These are phyloP conservation scores for Senecio squalidus DNA, from an alignment of 140 eudicot species.

Conservation along the genomic window DNA sequence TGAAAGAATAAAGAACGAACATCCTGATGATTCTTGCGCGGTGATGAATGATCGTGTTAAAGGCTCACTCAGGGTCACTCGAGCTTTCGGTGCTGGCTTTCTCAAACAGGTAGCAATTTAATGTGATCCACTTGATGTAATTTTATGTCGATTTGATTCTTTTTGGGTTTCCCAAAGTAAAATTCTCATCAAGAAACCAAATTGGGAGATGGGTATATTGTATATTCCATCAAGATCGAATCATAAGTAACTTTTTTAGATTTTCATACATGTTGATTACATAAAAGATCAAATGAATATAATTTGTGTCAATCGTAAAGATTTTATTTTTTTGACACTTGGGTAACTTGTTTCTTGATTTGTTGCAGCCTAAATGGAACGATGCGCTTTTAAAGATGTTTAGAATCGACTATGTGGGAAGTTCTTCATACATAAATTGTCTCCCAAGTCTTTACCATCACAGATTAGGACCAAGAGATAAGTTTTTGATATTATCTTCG, in stretches of 20 bases:
- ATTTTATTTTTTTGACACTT: background rate
- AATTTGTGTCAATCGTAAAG: too few relatives aligned
- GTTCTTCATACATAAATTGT: constrained; percentile 77
- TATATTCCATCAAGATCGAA: constrained; percentile 14
- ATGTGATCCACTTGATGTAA: constrained; percentile 6
- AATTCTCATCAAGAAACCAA: constrained; percentile 26
- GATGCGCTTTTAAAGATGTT: constrained; percentile 93
- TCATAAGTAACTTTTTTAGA: constrained; percentile 14
- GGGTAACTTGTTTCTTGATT: constrained; percentile 4
- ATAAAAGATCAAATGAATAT: too few relatives aligned
- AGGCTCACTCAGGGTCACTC: constrained; percentile 92
- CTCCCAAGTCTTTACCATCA: constrained; percentile 79
- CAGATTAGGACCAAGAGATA: constrained; percentile 77
- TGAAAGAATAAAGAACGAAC: constrained; percentile 66
- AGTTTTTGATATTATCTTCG: constrained; percentile 81
- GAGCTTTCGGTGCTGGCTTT: constrained; percentile 99
- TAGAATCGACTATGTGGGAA: constrained; percentile 80
- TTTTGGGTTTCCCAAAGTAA: constrained; percentile 32
- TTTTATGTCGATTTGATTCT: constrained; percentile 16
- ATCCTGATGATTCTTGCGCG: constrained; percentile 74
- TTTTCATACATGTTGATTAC: constrained; percentile 9
- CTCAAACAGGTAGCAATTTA: constrained; percentile 77
- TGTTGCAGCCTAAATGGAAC: constrained; percentile 93
- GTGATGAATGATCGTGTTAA: constrained; percentile 86
- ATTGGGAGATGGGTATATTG: background rate